Conservation (phyloP, 768 basidiomycete species). For the Trichaptum fuscoviolaceum region DNA sequence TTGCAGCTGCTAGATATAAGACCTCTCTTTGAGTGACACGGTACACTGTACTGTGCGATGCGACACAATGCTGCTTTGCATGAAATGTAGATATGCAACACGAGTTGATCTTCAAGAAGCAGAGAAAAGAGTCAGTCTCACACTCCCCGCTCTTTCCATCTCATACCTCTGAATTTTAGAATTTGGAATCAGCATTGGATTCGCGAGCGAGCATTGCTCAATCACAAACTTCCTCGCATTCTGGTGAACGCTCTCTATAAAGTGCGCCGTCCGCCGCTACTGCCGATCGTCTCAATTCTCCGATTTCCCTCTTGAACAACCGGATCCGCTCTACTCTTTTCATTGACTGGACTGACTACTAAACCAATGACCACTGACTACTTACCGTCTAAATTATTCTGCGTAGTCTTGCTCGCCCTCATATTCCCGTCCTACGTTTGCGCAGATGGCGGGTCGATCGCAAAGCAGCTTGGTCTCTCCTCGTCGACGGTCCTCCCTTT, state of each 20-base stretch:
- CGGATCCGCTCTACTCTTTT: too few species aligned
- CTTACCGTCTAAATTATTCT: not conserved
- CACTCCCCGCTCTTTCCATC: not conserved
- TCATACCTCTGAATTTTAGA: not conserved
- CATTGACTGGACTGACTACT: not conserved
- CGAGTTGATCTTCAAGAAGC: not conserved
- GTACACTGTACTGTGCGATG: too few species aligned
- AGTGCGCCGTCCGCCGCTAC: not conserved
- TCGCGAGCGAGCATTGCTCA: not conserved
- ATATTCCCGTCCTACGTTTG: not conserved
- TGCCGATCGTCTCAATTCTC: not conserved
- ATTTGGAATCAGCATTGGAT: not conserved
- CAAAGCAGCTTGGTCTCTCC: slow-evolving; percentile 47
- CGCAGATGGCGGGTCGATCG: slow-evolving; percentile 23
- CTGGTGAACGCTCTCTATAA: not conserved
- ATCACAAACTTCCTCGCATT: not conserved
- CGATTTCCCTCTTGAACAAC: too few species aligned
- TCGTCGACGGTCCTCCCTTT: slow-evolving; percentile 62
- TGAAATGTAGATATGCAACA: too few species aligned
- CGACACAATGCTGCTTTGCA: too few species aligned
- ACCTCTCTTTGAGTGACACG: too few species aligned
- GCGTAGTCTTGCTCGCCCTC: not conserved
- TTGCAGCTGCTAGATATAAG: too few species aligned
- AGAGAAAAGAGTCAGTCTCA: not conserved
- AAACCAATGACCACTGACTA: not conserved